Evolutionary conservation across 345 rosid species (phyloP).

Genomic region (Nephelium lappaceum): DNA sequence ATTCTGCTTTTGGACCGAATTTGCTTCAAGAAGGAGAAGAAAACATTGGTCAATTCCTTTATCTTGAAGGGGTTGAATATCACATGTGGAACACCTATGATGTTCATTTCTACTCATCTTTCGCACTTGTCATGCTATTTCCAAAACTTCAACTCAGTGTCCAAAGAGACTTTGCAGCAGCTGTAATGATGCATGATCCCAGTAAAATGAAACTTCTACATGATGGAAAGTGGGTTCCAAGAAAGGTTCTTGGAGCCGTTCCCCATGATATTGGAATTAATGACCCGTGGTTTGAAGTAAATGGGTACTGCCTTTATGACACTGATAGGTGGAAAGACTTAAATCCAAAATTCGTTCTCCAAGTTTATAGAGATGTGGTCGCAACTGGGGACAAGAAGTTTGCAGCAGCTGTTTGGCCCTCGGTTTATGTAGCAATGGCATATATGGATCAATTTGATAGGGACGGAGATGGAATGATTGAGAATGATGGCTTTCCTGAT

Average conservation of each 20-base stretch:
- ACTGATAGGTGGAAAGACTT: constrained; percentile 92
- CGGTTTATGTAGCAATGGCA: constrained; percentile 87
- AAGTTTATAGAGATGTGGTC: constrained; percentile 83
- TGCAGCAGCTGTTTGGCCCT: constrained; percentile 87
- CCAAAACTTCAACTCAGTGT: constrained; percentile 89
- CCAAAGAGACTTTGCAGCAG: constrained; percentile 93
- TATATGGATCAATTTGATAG: constrained; percentile 90
- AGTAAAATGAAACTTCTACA: constrained; percentile 56
- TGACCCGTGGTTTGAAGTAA: constrained; percentile 95
- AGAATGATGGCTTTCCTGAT: constrained; percentile 96
- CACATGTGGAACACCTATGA: constrained; percentile 97
- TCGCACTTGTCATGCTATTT: constrained; percentile 80
- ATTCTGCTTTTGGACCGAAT: constrained; percentile 88
- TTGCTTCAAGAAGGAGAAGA: constrained; percentile 91
- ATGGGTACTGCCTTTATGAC: constrained; percentile 68
- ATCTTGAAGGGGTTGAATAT: constrained; percentile 87
- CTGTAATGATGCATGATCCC: constrained; percentile 93
- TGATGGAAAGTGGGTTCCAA: constrained; percentile 63
- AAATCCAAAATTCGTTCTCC: constrained; percentile 94
- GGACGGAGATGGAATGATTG: constrained; percentile 96
- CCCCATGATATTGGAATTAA: constrained; percentile 85
- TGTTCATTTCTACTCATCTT: constrained; percentile 93
- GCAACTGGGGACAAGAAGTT: constrained; percentile 86
- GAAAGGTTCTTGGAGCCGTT: constrained; percentile 93
- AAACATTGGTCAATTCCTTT: constrained; percentile 92